A percentile compares a stretch with the other conserved stretches of the same genome.
These are phyloP conservation scores for Aethionema arabicum DNA, from an alignment of 345 rosid genomes.

Conservation along the genomic window DNA sequence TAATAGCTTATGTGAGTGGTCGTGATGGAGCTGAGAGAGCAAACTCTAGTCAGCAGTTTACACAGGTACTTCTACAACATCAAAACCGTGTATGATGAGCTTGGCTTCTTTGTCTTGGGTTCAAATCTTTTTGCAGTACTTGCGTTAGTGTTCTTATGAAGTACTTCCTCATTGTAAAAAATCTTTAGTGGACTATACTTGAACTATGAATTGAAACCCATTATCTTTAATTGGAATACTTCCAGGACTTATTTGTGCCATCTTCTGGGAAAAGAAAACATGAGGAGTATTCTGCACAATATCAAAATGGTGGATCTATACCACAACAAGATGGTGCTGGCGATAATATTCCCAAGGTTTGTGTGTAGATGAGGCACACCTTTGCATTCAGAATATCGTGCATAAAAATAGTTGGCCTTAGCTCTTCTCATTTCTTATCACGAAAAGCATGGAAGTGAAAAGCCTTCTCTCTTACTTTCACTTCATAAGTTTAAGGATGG, in stretches of 20 bases:
- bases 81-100: background rate
- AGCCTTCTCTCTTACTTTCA: background rate
- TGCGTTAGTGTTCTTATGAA: conserved; percentile 11
- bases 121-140: conserved; percentile 6
- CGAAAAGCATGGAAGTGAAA: background rate
- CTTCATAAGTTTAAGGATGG: background rate
- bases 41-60: conserved; percentile 64
- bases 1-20: conserved; percentile 86
- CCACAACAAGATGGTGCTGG: conserved; percentile 98
- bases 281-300: conserved; percentile 65
- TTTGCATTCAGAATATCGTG: conserved; percentile 4
- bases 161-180: conserved; percentile 2
- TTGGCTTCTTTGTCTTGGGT: conserved; percentile 17
- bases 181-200: conserved; percentile 7
- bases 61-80: conserved; percentile 59
- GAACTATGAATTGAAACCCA: conserved; percentile 20
- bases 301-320: conserved; percentile 81
- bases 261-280: conserved; percentile 93
- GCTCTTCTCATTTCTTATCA: conserved; percentile 12
- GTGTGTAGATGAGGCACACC: conserved; percentile 37
- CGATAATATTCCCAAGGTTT: conserved; percentile 49
- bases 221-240: conserved; percentile 30
- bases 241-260: conserved; percentile 80
- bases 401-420: background rate
- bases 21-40: conserved; percentile 87